phyloP scores from a whole-genome alignment of 441 rosid species.

The Viola pubescens region DNA sequence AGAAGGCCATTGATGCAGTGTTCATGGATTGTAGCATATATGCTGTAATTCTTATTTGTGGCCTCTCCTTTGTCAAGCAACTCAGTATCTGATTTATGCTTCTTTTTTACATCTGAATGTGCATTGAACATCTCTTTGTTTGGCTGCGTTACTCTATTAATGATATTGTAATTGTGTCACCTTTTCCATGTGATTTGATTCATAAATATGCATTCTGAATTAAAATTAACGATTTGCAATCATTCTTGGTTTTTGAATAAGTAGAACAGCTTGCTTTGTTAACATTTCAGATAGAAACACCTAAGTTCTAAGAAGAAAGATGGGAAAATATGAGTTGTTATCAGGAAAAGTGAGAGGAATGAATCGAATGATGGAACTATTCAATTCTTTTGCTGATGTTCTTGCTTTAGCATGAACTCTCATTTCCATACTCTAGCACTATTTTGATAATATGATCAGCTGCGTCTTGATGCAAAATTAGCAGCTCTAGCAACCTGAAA shows the following conservation, averaged over 20 bases:
- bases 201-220: neutral
- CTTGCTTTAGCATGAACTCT: neutral
- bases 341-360: neutral
- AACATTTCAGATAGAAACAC: no score
- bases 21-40: slow-evolving; percentile 66
- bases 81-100: slow-evolving; percentile 7
- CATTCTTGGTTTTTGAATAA: neutral
- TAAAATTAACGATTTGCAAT: neutral
- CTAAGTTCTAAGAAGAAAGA: no score
- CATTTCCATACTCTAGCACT: slow-evolving; percentile 8
- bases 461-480: slow-evolving; percentile 22
- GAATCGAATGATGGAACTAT: neutral
- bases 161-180: neutral
- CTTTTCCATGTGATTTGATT: neutral
- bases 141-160: neutral
- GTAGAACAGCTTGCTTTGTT: neutral
- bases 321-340: no score
- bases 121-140: neutral
- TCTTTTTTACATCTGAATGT: neutral
- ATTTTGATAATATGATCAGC: slow-evolving; percentile 6
- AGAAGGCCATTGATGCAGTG: slow-evolving; percentile 58
- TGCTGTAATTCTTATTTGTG: slow-evolving; percentile 44
- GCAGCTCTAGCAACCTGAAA: slow-evolving; percentile 30
- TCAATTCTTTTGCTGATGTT: neutral
- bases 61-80: slow-evolving; percentile 36